Evolutionary conservation across 208 protist genomes (phyloP).

Genomic region (Leishmania braziliensis): DNA sequence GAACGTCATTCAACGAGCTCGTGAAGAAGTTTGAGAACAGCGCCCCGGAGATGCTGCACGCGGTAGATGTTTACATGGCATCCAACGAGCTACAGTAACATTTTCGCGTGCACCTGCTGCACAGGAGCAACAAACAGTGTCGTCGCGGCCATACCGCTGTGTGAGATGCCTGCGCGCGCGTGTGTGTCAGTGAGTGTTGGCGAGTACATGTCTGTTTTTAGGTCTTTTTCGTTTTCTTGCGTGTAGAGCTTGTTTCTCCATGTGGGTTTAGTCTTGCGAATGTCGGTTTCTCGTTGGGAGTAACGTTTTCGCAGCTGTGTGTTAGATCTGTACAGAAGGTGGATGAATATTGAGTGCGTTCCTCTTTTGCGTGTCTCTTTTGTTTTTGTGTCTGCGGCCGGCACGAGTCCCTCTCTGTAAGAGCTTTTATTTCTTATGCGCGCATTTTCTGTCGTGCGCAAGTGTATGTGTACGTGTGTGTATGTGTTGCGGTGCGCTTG

Average conservation of each 20-base stretch:
- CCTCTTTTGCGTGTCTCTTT: not conserved
- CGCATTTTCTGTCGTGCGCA: not conserved
- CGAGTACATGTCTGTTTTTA: not conserved
- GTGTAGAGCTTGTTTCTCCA: not conserved
- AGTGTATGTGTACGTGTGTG: not conserved
- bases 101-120: not conserved
- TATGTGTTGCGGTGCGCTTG: not conserved
- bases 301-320: not conserved
- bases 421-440: not conserved
- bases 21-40: conserved; percentile 56
- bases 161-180: not conserved
- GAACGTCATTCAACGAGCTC: conserved; percentile 62
- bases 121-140: not conserved
- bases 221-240: not conserved
- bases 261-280: not conserved
- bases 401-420: not conserved
- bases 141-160: not conserved
- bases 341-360: not conserved
- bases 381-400: not conserved
- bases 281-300: not conserved
- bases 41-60: conserved; percentile 75
- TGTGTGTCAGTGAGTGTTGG: not conserved
- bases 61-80: conserved; percentile 80
- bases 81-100: conserved; percentile 32
- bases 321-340: not conserved